Conservation (phyloP, 2,329 filamentous ascomycete species). For the Pleomassaria siparia region DNA sequence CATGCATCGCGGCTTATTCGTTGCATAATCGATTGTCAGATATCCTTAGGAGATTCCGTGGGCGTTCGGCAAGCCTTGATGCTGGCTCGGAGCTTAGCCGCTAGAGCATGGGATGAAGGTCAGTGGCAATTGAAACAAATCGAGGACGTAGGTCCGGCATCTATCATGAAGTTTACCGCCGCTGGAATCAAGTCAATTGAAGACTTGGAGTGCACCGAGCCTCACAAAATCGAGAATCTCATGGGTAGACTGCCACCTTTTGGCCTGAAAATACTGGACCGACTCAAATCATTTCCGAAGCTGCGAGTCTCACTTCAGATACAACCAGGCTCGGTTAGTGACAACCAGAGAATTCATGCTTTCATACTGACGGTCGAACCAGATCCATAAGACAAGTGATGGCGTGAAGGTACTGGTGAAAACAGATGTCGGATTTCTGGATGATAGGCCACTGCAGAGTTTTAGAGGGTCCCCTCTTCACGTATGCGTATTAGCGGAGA, state of each 20-base stretch:
- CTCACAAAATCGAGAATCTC: constrained; percentile 73
- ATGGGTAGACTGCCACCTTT: constrained; percentile 81
- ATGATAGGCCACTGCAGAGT: constrained; percentile 59
- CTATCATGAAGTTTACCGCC: constrained; percentile 71
- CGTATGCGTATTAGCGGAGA: constrained; percentile 74
- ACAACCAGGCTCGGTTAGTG: constrained; percentile 50
- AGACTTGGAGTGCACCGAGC: constrained; percentile 66
- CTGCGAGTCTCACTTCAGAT: constrained; percentile 58
- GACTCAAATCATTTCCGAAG: constrained; percentile 71
- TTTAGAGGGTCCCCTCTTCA: constrained; percentile 69
- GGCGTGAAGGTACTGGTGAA: constrained; percentile 63
- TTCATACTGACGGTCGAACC: not conserved
- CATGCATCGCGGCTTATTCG: constrained; percentile 69
- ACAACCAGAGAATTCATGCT: not conserved
- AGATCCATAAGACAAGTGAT: constrained; percentile 34
- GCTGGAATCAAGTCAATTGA: constrained; percentile 72
- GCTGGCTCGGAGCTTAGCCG: constrained; percentile 73
- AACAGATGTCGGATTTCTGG: constrained; percentile 70
- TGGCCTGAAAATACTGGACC: constrained; percentile 68
- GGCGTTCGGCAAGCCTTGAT: constrained; percentile 71
- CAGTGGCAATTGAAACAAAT: constrained; percentile 82
- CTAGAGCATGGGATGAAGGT: constrained; percentile 79
- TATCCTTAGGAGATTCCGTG: constrained; percentile 63
- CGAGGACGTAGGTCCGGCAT: constrained; percentile 72
- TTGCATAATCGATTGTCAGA: constrained; percentile 75